Base-by-base conservation (phyloP, 768 basidiomycete species). In the Xerocomus potaroensis region DNA sequence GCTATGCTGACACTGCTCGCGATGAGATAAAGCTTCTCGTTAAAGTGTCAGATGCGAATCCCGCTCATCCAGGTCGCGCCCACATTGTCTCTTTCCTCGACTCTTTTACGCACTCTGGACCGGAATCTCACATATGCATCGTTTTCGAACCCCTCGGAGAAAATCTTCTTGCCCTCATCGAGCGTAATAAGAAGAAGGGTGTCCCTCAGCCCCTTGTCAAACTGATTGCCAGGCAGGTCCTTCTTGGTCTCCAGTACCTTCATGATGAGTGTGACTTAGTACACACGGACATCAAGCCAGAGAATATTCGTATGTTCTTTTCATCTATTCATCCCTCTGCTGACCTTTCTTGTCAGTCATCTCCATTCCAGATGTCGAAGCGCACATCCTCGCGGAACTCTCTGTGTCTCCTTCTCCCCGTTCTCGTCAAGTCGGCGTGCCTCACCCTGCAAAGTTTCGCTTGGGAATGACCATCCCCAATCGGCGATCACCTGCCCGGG, bases 1-100 rank as follows among this genome's bases (percentile, higher is more conserved):
- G 93, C 54, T 98, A 98, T 69, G 90, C 92, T 50, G 94, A 97
- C 65, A 97, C 95, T 5, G 95, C 95, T 23, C 80, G 87, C 41
- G 95, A 98, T 65, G 95, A 98, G 70, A 97, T 98, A 66, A 90
- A 92, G 64, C 79, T 97, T 27, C 78, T 93, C 32, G 79, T 83
- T 52, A 83, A 83, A 54, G 85, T 94, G 5, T 73, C 79, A 43
- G 74, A 79, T 16, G 76, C 79, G 64, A 84, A 80, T 61, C 84
- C 81, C n/a, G 61, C 72, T 2, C 92, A 95, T 62, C 80, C 80
- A 14, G 93, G 93, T 46, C 77, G 86, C 45, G 69, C 76, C 21
- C 83, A 93, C 61, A 78, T 95, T 47, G 91, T 96, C 50, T 83
- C 88, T 10, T 89, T 94, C 57, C 81, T 95, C 50, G 93, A 96